Conservation (phyloP, 495 filamentous ascomycete genomes). For the Haplographium delicatum region DNA sequence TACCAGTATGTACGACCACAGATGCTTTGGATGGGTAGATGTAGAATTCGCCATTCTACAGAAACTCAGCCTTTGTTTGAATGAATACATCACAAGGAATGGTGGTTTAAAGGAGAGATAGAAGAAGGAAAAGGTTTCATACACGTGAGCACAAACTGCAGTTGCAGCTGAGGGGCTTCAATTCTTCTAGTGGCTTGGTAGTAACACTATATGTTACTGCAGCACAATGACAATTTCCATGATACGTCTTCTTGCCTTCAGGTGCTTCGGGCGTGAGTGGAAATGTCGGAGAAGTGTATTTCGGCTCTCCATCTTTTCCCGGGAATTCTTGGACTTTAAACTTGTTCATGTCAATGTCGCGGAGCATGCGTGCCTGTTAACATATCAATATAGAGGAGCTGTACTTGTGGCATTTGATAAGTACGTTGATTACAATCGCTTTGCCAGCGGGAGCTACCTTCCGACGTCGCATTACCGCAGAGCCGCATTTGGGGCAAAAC, state of each 20-base stretch:
- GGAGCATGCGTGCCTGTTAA: constrained; percentile 10
- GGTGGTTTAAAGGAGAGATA: not conserved
- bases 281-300: constrained; percentile 1
- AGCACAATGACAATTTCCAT: constrained; percentile 20
- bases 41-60: constrained; percentile 18
- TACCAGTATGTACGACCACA: constrained; percentile 2
- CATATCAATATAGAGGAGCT: not conserved
- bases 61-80: too few species aligned
- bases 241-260: not conserved
- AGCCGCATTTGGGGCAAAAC: constrained; percentile 18
- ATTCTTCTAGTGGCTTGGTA: constrained; percentile 9
- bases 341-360: not conserved
- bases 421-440: constrained; percentile 7
- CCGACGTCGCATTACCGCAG: not conserved
- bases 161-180: constrained; percentile 15
- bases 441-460: not conserved
- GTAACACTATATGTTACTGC: constrained; percentile 12
- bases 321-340: not conserved
- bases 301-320: not conserved
- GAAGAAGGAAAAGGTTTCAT: constrained; percentile 7
- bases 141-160: constrained; percentile 22
- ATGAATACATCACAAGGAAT: too few species aligned
- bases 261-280: not conserved
- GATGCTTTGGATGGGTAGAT: constrained; percentile 12
- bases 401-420: not conserved